phyloP scores from a whole-genome alignment of 2,329 filamentous ascomycete species.

The Talaromyces pinophilus region DNA sequence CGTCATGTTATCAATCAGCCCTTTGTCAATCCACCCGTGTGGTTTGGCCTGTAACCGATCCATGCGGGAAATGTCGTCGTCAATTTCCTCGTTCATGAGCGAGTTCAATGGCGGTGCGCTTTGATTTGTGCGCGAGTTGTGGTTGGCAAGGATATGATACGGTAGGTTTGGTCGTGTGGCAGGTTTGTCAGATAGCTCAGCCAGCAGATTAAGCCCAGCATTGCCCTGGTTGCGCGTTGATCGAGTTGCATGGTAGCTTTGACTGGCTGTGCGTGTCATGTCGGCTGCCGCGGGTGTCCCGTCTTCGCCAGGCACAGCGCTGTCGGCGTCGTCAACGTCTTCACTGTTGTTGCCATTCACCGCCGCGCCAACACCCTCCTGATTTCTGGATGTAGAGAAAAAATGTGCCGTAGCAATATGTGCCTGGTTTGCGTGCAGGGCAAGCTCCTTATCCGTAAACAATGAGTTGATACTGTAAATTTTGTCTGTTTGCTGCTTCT shows the following conservation, averaged over 20 bases:
- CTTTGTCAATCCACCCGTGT: constrained; percentile 44
- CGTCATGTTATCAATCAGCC: constrained; percentile 43
- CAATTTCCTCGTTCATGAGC: constrained; percentile 50
- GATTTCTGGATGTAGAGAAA: constrained; percentile 58
- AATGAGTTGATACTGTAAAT: constrained; percentile 64
- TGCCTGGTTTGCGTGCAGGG: constrained; percentile 62
- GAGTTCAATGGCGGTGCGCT: constrained; percentile 47
- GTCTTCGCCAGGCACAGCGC: constrained; percentile 44
- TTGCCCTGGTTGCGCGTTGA: constrained; percentile 55
- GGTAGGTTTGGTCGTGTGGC: constrained; percentile 49
- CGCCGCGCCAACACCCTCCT: constrained; percentile 41
- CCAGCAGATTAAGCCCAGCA: constrained; percentile 56
- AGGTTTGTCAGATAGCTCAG: constrained; percentile 56
- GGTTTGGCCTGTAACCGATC: constrained; percentile 43
- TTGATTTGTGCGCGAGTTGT: constrained; percentile 47
- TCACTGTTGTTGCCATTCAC: constrained; percentile 45
- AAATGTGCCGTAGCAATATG: constrained; percentile 59
- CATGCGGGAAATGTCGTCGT: constrained; percentile 48
- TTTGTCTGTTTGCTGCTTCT: constrained; percentile 59
- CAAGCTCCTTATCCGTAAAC: constrained; percentile 68
- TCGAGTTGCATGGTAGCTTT: constrained; percentile 58
- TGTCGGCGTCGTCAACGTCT: constrained; percentile 44
- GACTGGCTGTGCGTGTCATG: constrained; percentile 63
- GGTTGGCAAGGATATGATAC: constrained; percentile 50
- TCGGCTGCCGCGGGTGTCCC: constrained; percentile 52